These are phyloP conservation scores for Taxawa tesnikishii DNA, from an alignment of 2,329 filamentous ascomycete genomes.

Conservation along the genomic window DNA sequence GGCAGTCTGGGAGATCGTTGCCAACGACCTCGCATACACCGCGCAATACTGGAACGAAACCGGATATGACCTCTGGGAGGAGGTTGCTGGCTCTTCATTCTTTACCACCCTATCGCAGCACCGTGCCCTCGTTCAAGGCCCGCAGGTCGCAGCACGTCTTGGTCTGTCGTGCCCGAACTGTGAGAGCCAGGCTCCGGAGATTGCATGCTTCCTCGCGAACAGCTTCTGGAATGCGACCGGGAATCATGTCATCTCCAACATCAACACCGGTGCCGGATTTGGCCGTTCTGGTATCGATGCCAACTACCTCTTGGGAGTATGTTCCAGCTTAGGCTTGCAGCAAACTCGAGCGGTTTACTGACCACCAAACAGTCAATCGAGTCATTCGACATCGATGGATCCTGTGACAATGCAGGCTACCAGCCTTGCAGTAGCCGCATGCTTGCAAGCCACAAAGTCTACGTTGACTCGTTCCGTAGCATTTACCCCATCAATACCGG, in stretches of 20 bases:
- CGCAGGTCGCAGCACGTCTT: conserved; percentile 50
- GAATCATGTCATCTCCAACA: no score
- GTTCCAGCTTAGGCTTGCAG: no score
- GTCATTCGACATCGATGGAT: conserved; percentile 51
- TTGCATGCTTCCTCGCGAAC: conserved; percentile 66
- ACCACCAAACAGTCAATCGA: conserved; percentile 37
- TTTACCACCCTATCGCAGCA: conserved; percentile 63
- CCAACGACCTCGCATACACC: conserved; percentile 65
- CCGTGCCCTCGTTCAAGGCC: conserved; percentile 53
- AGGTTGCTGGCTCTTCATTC: conserved; percentile 64
- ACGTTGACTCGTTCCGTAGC: conserved; percentile 62
- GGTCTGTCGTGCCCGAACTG: conserved; percentile 50
- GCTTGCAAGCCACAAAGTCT: conserved; percentile 63
- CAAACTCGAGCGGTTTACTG: no score
- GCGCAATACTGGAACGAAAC: conserved; percentile 53
- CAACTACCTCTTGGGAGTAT: conserved; percentile 60
- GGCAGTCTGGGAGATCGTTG: conserved; percentile 60
- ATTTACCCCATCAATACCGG: conserved; percentile 60
- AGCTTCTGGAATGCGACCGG: no score
- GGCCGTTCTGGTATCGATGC: conserved; percentile 58
- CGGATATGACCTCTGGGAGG: conserved; percentile 73
- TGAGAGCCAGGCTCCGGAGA: conserved; percentile 51
- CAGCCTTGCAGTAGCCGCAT: conserved; percentile 54
- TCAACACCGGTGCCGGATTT: conserved; percentile 54
- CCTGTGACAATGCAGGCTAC: conserved; percentile 60